These are phyloP conservation scores for Thalassiosira delicatula DNA, from an alignment of 352 stramenopile genomes.

Conservation along the genomic window DNA sequence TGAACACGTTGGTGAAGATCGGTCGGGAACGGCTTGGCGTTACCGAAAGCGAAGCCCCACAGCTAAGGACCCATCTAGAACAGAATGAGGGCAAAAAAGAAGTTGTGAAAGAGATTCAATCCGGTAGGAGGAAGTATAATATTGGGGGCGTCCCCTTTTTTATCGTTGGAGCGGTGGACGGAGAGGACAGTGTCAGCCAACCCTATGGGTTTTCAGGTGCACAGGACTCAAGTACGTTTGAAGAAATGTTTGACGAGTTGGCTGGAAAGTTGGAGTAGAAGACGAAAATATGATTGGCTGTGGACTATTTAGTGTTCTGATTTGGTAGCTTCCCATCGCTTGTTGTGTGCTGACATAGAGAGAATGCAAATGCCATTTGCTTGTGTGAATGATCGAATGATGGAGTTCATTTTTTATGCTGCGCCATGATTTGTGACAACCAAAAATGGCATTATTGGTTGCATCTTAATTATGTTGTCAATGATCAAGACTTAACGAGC, in stretches of 20 bases:
- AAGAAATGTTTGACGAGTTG: conserved; percentile 76
- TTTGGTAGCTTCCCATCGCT: no score
- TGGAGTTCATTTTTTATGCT: no score
- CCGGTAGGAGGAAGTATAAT: conserved; percentile 59
- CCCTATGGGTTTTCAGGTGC: conserved; percentile 76
- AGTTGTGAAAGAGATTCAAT: conserved; percentile 68
- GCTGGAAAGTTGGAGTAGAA: conserved; percentile 33
- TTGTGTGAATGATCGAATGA: no score
- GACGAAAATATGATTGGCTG: neutral
- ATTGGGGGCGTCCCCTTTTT: conserved; percentile 77
- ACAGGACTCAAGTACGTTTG: conserved; percentile 67
- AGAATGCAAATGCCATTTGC: no score
- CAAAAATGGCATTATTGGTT: no score
- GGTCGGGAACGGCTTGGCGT: conserved; percentile 49
- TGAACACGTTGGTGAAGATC: conserved; percentile 67
- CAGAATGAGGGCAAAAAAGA: conserved; percentile 54
- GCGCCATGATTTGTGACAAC: no score
- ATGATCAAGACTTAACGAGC: no score
- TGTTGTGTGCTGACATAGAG: no score
- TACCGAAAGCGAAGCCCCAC: conserved; percentile 29
- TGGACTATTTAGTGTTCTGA: no score
- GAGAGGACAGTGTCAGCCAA: conserved; percentile 14
- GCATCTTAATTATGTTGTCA: no score
- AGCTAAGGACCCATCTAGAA: conserved; percentile 59
- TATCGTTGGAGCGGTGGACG: conserved; percentile 53